These are phyloP conservation scores for Amanita molliuscula DNA, from an alignment of 768 basidiomycete species.

Conservation along the genomic window DNA sequence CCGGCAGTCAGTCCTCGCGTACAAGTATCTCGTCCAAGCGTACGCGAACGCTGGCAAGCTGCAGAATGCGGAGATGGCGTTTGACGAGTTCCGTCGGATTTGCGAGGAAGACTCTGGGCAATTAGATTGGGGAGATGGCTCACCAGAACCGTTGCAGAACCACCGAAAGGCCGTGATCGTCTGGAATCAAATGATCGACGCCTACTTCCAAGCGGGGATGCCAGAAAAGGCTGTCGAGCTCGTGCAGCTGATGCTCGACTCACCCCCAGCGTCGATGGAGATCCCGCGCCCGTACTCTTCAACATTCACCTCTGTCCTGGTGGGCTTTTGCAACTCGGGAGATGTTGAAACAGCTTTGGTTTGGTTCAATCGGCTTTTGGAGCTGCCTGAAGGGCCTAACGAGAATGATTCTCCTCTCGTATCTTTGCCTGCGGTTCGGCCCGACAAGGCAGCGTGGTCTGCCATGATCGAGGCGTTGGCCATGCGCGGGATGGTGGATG, in stretches of 20 bases:
- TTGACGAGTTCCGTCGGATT: conserved; percentile 44
- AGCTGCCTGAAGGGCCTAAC: conserved; percentile 18
- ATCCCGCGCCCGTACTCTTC: conserved; percentile 48
- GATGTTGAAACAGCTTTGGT: conserved; percentile 53
- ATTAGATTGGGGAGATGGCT: neutral
- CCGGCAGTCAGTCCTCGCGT: conserved; percentile 28
- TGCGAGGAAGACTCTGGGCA: conserved; percentile 9
- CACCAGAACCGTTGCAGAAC: neutral
- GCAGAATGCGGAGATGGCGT: conserved; percentile 42
- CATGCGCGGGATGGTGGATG: conserved; percentile 31
- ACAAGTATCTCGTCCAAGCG: conserved; percentile 45
- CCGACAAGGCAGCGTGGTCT: conserved; percentile 44
- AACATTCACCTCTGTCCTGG: conserved; percentile 55
- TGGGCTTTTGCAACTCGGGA: conserved; percentile 50
- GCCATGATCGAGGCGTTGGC: conserved; percentile 52
- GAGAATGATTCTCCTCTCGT: conserved; percentile 26
- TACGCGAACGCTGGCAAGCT: conserved; percentile 45
- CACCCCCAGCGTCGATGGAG: conserved; percentile 14
- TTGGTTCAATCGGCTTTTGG: conserved; percentile 64
- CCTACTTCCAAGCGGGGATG: conserved; percentile 56
- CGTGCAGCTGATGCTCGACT: conserved; percentile 64
- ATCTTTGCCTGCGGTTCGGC: conserved; percentile 29
- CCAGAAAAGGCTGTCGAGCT: conserved; percentile 55
- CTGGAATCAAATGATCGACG: conserved; percentile 71
- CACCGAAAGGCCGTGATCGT: conserved; percentile 13